A percentile compares a stretch with the other conserved stretches of the same genome.
Conservation (phyloP, 2,329 filamentous ascomycete genomes). For the Zarea fungicola region DNA sequence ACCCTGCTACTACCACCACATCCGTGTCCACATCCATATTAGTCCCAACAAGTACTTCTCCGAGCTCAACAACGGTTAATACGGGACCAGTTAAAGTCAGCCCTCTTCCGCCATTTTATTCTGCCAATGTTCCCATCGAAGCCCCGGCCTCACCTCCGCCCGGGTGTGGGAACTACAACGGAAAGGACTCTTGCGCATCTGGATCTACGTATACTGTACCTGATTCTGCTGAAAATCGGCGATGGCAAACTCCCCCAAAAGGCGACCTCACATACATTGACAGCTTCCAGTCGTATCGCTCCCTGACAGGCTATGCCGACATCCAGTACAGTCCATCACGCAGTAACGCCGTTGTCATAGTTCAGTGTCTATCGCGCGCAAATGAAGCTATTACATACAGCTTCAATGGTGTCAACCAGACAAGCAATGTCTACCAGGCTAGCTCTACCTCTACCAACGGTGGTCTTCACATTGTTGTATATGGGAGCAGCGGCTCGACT, state of each 20-base stretch:
- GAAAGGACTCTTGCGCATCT: not conserved
- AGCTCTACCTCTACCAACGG: not conserved
- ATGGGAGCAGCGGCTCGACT: not conserved
- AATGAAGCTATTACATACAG: not conserved
- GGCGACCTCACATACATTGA: conserved; percentile 1
- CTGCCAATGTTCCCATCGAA: not conserved
- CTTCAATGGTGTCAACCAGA: conserved; percentile 8
- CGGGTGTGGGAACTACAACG: conserved; percentile 7
- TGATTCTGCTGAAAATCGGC: conserved; percentile 2
- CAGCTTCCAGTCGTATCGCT: conserved; percentile 5
- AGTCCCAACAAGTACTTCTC: not conserved
- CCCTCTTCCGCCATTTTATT: conserved; percentile 3
- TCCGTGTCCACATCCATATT: too few relatives aligned
- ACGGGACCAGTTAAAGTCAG: not conserved
- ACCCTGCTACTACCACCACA: too few relatives aligned
- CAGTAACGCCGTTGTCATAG: not conserved
- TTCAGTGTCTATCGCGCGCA: conserved; percentile 1
- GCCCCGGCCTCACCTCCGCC: not conserved
- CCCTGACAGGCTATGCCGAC: conserved; percentile 3
- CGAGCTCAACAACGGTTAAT: not conserved
- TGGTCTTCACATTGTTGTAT: not conserved
- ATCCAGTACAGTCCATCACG: conserved; percentile 1
- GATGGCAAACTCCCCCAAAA: conserved; percentile 6
- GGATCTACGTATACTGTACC: not conserved
- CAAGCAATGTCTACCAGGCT: conserved; percentile 4